Evolutionary conservation across 225 moss, liverwort and hornwort genomes (phyloP), one percentile per base, ranked within the genome.

Genomic region (Marchantia paleacea): DNA sequence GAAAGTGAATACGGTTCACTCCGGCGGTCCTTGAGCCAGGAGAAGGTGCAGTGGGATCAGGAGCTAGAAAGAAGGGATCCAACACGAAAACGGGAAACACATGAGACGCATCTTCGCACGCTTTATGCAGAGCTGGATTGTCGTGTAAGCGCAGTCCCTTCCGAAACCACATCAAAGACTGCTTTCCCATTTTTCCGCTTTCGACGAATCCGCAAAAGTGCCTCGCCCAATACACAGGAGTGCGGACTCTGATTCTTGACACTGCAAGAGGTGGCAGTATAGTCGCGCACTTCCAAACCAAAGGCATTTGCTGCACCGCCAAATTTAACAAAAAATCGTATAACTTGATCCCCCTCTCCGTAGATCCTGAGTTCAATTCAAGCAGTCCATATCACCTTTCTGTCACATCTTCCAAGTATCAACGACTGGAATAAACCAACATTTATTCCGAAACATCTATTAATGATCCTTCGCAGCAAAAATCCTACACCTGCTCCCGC

Each of bases 141-240:
- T 99, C 99, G 78, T 99, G 99, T 58, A 99, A 81, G 30, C 99
- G 86, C 78, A 99, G 83, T 60, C 99, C 95, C 85, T 95, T 95
- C 19, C 99, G 90, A 77, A 99, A 99, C 99, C 99, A 99, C 82
- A 99, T 85, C 19, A 99, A 16, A 19, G 88, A 88, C 2, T 79
- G 70, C 29, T 30, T 69, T 5, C 64, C 82, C 84, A 85, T 82
- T 1, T 22, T 54, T 82, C 50, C 47, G 26, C 64, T 48, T 19
- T 52, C 54, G 10, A 72, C 60, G 20, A 20, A 55, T 9, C 58
- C 16, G 55, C 20, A 16, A 60, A 6, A 61, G 10, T 74, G 28
- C 28, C 26, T 29, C 54, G 24, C n/a, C 11, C 15, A 9, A 28
- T 14, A 18, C 75, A 60, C 75, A 39, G 75, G 10, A 0, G 15